Evolutionary conservation across 441 rosid species (phyloP), one percentile per base, ranked within the genome.

Genomic region (Syzygium syzygioides): DNA sequence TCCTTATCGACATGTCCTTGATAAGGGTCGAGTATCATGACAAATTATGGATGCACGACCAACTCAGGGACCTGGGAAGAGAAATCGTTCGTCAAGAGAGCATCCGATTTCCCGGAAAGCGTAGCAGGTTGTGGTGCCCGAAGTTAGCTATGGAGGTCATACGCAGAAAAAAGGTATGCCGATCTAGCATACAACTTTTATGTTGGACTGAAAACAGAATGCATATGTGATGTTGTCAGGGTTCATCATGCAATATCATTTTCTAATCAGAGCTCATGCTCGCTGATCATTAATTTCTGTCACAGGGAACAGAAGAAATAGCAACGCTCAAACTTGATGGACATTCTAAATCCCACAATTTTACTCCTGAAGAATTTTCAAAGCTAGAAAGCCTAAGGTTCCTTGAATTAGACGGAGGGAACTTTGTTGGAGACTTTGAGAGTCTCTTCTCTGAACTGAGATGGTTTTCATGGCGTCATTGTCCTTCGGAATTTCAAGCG

Each of bases 11-110:
- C 17, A 79, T 48, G 71, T 59, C 86, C 26, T 50, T 87, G 59
- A 60, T 80, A 30, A 88, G 84, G 79, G 56, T 55, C 8, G 56
- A 5, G 26, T 62, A 54, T 14, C 48, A 54, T 37, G 54, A 87
- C n/a, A 53, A 23, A 32, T 64, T 87, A 34, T 62, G 79, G 88
- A 87, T 87, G 88, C 88, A 87, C 18, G 84, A 87, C 68, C 88
- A 66, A 28, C 57, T 88, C 9, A 88, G 52, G 48, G 86, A 88
- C 14, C 50, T 55, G 2, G 86, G 89, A 9, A 87, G 85, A n/a
- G 60, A 62, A 37, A 71, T 66, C 4, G 88, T 87, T 28, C 45
- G 25, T n/a, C 17, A 11, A 18, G 85, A 66, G 8, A 52, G 15
- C 45, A 4, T 6, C 62, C 53, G 7, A 6, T 14, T 15, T 28